Base-by-base conservation (phyloP, 257 asterid genomes). In the Marsdenia floribunda region DNA sequence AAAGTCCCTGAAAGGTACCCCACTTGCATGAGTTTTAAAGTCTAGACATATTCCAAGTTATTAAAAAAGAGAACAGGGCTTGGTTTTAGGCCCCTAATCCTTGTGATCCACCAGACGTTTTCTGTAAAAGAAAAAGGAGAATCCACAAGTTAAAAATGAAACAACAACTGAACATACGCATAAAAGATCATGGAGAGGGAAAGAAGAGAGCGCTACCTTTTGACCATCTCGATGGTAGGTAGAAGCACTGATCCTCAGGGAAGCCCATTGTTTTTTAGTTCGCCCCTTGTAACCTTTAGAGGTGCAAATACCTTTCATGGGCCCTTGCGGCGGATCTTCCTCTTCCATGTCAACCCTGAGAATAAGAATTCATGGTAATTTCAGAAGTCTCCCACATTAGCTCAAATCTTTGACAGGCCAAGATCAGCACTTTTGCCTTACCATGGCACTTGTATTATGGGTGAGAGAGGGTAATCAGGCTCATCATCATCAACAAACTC, bases 371-470 rank as follows among this genome's bases (percentile, higher is more conserved):
- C 50, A 38, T 8, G 16, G 50, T 65, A 26, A 65, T 65, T 38
- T 37, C 70, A 13, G 40, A 54, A 65, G 49, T 5, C 50, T 35
- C 15, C 9, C 38, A 21, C n/a, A 63, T 63, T 33, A 38, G 50
- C 21, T 64, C 19, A 18, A 38, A 73, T 42, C 22, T 22, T n/a
- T 19, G 70, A 58, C 18, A 49, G 29, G 26, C 40, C 50, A 64
- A 35, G 18, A 29, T 38, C 60, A 61, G 68, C 49, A 44, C 1
- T 44, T 68, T 7, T 29, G 63, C 47, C n/a, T 58, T 70, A 70
- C 80, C 80, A 69, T 33, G 80, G 64, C 4, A 58, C 70, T 65
- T 65, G 70, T 9, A 38, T 65, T 65, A 65, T 37, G 50, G 70
- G 50, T 38, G 70, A 29, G 9, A 65, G 70, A 37, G 70, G 50